Percentiles rank a stretch among this genome's conserved stretches.
Conservation (phyloP, 225 moss, liverwort and hornwort genomes). For the Pleurozium schreberi region DNA sequence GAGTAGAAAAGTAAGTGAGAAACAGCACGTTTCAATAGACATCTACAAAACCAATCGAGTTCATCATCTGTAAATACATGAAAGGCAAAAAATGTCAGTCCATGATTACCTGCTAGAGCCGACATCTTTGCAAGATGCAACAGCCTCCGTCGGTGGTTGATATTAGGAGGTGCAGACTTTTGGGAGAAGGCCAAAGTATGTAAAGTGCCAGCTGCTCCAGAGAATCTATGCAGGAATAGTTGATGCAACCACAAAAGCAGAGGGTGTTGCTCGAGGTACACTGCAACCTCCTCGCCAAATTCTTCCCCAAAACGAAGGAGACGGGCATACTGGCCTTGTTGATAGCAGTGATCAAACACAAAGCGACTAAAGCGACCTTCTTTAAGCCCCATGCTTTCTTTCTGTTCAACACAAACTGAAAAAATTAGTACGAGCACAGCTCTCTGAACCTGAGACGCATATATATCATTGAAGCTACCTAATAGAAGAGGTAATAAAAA, state of each 20-base stretch:
- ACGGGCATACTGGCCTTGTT: conserved; percentile 72
- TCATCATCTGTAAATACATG: background rate
- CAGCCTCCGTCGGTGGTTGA: conserved; percentile 61
- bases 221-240: conserved; percentile 56
- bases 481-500: background rate
- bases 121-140: conserved; percentile 86
- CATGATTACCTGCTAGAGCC: conserved; percentile 56
- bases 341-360: conserved; percentile 78
- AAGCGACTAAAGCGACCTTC: conserved; percentile 97
- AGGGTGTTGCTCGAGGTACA: conserved; percentile 76
- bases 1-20: background rate
- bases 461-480: background rate
- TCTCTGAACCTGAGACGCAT: background rate
- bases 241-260: conserved; percentile 91
- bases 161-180: conserved; percentile 36
- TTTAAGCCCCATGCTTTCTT: conserved; percentile 94
- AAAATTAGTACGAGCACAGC: background rate
- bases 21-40: background rate
- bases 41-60: background rate
- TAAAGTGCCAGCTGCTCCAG: conserved; percentile 57
- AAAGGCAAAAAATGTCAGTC: background rate
- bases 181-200: conserved; percentile 64
- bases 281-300: conserved; percentile 79
- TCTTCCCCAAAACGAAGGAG: conserved; percentile 87
- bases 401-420: conserved; percentile 36